Evolutionary conservation across 305 asterid genomes (phyloP).

Genomic region (Nicotiana rustica): DNA sequence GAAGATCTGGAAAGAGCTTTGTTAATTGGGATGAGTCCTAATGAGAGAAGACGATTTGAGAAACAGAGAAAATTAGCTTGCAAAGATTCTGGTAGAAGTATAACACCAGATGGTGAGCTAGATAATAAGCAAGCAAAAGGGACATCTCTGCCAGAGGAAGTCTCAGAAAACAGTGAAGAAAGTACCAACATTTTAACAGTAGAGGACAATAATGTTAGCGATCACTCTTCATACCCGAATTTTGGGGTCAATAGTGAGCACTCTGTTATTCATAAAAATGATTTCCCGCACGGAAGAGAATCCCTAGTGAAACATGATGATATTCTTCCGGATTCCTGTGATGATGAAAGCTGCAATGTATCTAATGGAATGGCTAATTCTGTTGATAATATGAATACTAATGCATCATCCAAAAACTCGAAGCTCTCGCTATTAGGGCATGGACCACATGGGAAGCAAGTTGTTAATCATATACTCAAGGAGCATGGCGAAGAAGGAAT

Average conservation of each 20-base stretch:
- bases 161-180: conserved; percentile 42
- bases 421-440: conserved; percentile 87
- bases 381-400: conserved; percentile 39
- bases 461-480: conserved; percentile 64
- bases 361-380: conserved; percentile 38
- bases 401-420: conserved; percentile 43
- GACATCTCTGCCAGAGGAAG: conserved; percentile 23
- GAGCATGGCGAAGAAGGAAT: conserved; percentile 88
- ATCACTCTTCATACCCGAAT: conserved; percentile 8
- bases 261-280: conserved; percentile 32
- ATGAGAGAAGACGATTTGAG: conserved; percentile 76
- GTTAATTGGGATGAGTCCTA: conserved; percentile 89
- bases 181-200: conserved; percentile 33
- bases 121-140: conserved; percentile 29
- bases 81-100: conserved; percentile 44
- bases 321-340: conserved; percentile 38
- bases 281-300: conserved; percentile 33
- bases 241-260: conserved; percentile 37
- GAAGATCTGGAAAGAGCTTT: conserved; percentile 89
- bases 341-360: conserved; percentile 42
- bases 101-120: conserved; percentile 32
- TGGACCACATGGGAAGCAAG: conserved; percentile 96
- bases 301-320: conserved; percentile 28
- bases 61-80: conserved; percentile 66
- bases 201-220: conserved; percentile 42